These are phyloP conservation scores for Ustilago tritici DNA, from an alignment of 1,284 basidiomycete genomes.

Conservation along the genomic window DNA sequence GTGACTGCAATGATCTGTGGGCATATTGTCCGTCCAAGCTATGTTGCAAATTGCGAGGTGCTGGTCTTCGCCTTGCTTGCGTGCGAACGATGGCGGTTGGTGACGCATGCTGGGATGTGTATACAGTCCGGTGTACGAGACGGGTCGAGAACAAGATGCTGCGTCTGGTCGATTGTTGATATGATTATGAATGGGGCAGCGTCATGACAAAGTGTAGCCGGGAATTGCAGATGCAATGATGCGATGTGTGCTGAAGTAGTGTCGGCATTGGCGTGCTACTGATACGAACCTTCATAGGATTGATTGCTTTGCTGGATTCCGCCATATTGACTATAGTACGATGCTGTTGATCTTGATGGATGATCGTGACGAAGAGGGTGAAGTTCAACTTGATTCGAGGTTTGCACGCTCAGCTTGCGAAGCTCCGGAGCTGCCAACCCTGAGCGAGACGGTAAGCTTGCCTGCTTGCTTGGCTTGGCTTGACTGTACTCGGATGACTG, in stretches of 20 bases:
- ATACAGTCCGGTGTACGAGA: too few relatives aligned
- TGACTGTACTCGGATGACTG: slow-evolving; percentile 23
- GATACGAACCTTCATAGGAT: slow-evolving; percentile 68
- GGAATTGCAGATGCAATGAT: slow-evolving; percentile 8
- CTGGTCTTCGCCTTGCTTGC: background rate
- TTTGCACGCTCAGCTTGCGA: slow-evolving; percentile 16
- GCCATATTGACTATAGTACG: slow-evolving; percentile 57
- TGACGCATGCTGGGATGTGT: background rate
- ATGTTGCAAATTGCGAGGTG: too few relatives aligned
- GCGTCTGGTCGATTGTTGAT: background rate
- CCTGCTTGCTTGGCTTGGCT: background rate
- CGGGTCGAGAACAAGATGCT: background rate
- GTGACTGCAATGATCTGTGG: background rate
- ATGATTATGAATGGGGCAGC: background rate
- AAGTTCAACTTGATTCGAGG: slow-evolving; percentile 23
- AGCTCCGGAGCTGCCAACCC: background rate
- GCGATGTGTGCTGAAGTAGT: slow-evolving; percentile 6
- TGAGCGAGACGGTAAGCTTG: too few relatives aligned
- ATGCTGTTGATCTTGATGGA: slow-evolving; percentile 54
- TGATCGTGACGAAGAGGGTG: slow-evolving; percentile 52
- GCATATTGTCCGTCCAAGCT: background rate
- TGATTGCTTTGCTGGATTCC: slow-evolving; percentile 68
- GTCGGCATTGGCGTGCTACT: slow-evolving; percentile 5
- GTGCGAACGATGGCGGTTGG: background rate
- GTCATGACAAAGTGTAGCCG: background rate